Conservation (phyloP, 441 rosid genomes). For the Adansonia grandidieri region DNA sequence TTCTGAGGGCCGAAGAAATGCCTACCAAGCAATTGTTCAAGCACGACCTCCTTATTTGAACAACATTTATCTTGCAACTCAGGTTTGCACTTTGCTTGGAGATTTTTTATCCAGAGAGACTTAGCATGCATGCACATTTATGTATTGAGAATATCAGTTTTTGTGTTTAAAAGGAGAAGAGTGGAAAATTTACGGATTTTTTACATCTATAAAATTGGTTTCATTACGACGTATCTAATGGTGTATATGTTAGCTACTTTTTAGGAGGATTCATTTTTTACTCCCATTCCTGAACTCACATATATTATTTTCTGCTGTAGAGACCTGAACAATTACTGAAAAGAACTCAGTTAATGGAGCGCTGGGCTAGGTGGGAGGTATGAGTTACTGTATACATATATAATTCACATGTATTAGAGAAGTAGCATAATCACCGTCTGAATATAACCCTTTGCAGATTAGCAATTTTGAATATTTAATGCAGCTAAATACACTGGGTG, state of each 20-base stretch:
- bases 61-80: constrained; percentile 94
- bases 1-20: constrained; percentile 87
- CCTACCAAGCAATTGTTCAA: constrained; percentile 95
- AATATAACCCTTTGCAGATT: constrained; percentile 65
- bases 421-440: constrained; percentile 22
- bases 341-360: constrained; percentile 96
- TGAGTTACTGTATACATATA: constrained; percentile 21
- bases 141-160: neutral
- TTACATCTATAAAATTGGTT: neutral
- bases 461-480: constrained; percentile 98
- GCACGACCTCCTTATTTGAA: constrained; percentile 85
- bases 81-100: constrained; percentile 55
- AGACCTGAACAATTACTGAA: constrained; percentile 96
- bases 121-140: neutral
- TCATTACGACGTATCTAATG: neutral
- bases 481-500: constrained; percentile 97
- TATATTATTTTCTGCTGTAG: constrained; percentile 44
- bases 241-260: neutral
- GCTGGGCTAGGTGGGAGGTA: constrained; percentile 99
- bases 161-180: neutral
- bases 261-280: constrained; percentile 17
- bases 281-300: constrained; percentile 13
- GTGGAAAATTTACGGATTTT: neutral
- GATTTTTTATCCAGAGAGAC: constrained; percentile 10
- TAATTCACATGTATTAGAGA: neutral